Conservation (phyloP, 805 yeast genomes). For the Nakazawaea siamensis region DNA sequence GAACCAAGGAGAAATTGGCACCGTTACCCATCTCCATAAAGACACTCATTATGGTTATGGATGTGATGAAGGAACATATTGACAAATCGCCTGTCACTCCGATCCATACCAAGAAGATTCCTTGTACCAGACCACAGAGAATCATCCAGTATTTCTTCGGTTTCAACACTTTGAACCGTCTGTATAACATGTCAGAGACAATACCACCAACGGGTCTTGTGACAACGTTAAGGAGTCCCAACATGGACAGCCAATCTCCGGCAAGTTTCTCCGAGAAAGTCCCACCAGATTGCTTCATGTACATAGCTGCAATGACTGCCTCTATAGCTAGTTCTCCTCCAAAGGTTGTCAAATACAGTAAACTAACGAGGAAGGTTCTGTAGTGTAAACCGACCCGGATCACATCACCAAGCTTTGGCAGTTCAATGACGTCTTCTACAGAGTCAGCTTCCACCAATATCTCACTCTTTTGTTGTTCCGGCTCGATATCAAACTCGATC, state of each 20-base stretch:
- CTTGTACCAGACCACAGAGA: constrained; percentile 21
- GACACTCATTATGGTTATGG: constrained; percentile 21
- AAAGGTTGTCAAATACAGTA: constrained; percentile 20
- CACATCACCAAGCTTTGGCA: constrained; percentile 15
- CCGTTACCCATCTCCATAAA: constrained; percentile 32
- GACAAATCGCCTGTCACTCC: constrained; percentile 22
- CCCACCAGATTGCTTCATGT: constrained; percentile 13
- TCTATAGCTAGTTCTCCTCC: constrained; percentile 25
- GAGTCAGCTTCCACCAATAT: background rate
- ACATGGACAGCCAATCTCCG: constrained; percentile 25
- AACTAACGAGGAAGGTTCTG: constrained; percentile 20
- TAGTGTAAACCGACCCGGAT: constrained; percentile 16
- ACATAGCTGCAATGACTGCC: constrained; percentile 18
- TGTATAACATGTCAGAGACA: constrained; percentile 21
- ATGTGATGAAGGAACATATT: constrained; percentile 21
- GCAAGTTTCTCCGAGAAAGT: constrained; percentile 17
- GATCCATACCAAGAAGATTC: constrained; percentile 26
- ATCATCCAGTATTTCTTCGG: constrained; percentile 26
- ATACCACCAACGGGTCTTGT: constrained; percentile 23
- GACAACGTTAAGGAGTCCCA: constrained; percentile 22
- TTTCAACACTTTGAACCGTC: constrained; percentile 19
- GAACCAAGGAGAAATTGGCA: constrained; percentile 27
- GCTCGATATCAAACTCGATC: background rate
- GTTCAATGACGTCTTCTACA: background rate
- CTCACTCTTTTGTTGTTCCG: background rate